phyloP scores from a whole-genome alignment of 345 rosid genomes.

The Passiflora organensis region DNA sequence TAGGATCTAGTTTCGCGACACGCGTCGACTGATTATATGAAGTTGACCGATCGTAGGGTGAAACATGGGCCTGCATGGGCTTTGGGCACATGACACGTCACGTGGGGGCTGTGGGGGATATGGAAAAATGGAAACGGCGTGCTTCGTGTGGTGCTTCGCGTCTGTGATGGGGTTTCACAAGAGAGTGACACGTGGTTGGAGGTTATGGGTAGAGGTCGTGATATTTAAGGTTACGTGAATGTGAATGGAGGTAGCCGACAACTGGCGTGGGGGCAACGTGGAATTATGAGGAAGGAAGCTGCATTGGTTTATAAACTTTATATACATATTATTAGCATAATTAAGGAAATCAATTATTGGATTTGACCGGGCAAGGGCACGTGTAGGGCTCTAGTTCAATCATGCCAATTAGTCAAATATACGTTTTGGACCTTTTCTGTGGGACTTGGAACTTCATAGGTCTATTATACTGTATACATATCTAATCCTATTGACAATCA shows the following conservation, averaged over 20 bases:
- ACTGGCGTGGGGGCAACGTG: slow-evolving; percentile 4
- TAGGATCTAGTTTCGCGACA: slow-evolving; percentile 8
- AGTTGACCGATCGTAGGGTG: slow-evolving; percentile 4
- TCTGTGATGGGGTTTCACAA: not conserved
- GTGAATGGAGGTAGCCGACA: slow-evolving; percentile 39
- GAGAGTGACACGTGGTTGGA: slow-evolving; percentile 26
- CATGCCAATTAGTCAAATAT: too few species aligned
- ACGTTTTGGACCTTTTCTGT: too few species aligned
- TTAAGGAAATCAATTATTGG: too few species aligned
- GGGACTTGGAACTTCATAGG: too few species aligned
- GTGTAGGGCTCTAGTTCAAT: too few species aligned
- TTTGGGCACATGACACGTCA: not conserved
- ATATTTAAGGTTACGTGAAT: slow-evolving; percentile 20
- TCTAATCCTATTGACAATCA: too few species aligned
- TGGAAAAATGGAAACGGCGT: slow-evolving; percentile 5
- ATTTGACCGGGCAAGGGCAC: too few species aligned
- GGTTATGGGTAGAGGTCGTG: slow-evolving; percentile 7
- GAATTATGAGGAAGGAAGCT: slow-evolving; percentile 18
- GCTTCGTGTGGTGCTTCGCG: slow-evolving; percentile 22
- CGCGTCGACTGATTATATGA: slow-evolving; percentile 1
- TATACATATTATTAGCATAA: too few species aligned
- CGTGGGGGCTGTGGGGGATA: slow-evolving; percentile 1
- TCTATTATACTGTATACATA: too few species aligned
- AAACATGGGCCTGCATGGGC: not conserved
- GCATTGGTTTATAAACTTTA: too few species aligned